Evolutionary conservation across 2,329 filamentous ascomycete genomes (phyloP).

Genomic region (Epichloe festucae): DNA sequence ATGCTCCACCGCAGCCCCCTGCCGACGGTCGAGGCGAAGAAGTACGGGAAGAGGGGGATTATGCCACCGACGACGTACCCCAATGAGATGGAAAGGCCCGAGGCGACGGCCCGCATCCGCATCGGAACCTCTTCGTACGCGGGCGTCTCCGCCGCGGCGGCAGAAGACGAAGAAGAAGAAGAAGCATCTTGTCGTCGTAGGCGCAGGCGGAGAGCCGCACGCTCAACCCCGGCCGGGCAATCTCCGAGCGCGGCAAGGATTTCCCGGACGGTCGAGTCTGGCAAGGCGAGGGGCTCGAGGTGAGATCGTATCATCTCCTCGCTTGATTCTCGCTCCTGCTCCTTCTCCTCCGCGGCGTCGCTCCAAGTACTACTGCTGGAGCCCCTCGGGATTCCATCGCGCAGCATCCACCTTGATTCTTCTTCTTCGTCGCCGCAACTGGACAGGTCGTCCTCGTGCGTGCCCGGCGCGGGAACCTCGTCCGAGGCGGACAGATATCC

Average conservation of each 20-base stretch:
- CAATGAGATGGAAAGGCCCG: constrained; percentile 44
- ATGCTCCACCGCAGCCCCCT: constrained; percentile 39
- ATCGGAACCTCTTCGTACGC: constrained; percentile 10
- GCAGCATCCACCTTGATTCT: constrained; percentile 16
- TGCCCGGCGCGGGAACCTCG: constrained; percentile 11
- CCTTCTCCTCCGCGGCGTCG: constrained; percentile 9
- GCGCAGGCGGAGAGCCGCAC: constrained; percentile 10
- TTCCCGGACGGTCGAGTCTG: constrained; percentile 8
- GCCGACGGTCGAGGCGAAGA: constrained; percentile 31
- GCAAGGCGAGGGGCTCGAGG: constrained; percentile 19
- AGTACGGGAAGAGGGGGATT: constrained; percentile 49
- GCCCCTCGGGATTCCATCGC: neutral
- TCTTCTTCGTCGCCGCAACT: constrained; percentile 11
- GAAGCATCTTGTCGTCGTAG: neutral
- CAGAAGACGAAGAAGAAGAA: neutral
- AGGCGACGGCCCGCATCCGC: constrained; percentile 27
- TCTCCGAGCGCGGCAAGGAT: constrained; percentile 15
- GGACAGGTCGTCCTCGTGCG: neutral
- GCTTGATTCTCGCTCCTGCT: neutral
- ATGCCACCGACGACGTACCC: constrained; percentile 52
- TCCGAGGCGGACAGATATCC: constrained; percentile 50
- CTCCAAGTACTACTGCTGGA: constrained; percentile 3
- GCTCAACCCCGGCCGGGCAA: constrained; percentile 19
- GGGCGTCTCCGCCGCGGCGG: neutral
- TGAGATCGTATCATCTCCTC: constrained; percentile 19